phyloP scores from a whole-genome alignment of 2,329 filamentous ascomycete species.

The Neobulgaria alba region DNA sequence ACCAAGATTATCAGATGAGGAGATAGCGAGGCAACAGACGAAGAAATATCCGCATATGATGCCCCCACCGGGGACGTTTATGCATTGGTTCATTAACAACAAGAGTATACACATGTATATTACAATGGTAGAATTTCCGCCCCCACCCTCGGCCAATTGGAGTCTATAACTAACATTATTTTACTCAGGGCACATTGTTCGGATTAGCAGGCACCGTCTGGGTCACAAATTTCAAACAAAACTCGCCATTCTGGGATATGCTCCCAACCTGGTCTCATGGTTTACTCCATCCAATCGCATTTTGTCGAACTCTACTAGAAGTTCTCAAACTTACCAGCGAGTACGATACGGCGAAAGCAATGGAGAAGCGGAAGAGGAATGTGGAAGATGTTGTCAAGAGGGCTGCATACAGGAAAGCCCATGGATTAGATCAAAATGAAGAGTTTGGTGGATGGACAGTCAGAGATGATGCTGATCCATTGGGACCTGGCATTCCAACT shows the following conservation, averaged over 20 bases:
- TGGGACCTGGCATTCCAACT: slow-evolving; percentile 27
- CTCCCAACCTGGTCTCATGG: slow-evolving; percentile 65
- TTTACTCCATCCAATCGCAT: slow-evolving; percentile 60
- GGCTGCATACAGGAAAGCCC: slow-evolving; percentile 73
- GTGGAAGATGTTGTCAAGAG: slow-evolving; percentile 86
- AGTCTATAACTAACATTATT: slow-evolving; percentile 1
- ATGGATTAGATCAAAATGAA: slow-evolving; percentile 63
- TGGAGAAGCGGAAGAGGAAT: slow-evolving; percentile 62
- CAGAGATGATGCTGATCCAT: slow-evolving; percentile 27
- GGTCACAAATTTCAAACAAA: slow-evolving; percentile 67
- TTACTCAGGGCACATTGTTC: slow-evolving; percentile 22
- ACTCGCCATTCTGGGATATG: slow-evolving; percentile 71
- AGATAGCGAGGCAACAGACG: slow-evolving; percentile 55
- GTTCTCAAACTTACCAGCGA: slow-evolving; percentile 71
- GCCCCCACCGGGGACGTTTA: slow-evolving; percentile 71
- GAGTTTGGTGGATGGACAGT: slow-evolving; percentile 43
- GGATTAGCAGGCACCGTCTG: slow-evolving; percentile 65
- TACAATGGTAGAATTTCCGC: slow-evolving; percentile 56
- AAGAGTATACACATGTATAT: slow-evolving; percentile 71
- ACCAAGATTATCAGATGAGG: slow-evolving; percentile 56
- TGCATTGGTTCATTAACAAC: slow-evolving; percentile 78
- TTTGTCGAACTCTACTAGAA: slow-evolving; percentile 54
- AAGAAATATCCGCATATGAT: slow-evolving; percentile 84
- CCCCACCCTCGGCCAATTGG: not conserved
- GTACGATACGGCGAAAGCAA: slow-evolving; percentile 58